Evolutionary conservation across 352 stramenopile species (phyloP), one percentile per base, ranked within the genome.

Genomic region (Pythium biforme): DNA sequence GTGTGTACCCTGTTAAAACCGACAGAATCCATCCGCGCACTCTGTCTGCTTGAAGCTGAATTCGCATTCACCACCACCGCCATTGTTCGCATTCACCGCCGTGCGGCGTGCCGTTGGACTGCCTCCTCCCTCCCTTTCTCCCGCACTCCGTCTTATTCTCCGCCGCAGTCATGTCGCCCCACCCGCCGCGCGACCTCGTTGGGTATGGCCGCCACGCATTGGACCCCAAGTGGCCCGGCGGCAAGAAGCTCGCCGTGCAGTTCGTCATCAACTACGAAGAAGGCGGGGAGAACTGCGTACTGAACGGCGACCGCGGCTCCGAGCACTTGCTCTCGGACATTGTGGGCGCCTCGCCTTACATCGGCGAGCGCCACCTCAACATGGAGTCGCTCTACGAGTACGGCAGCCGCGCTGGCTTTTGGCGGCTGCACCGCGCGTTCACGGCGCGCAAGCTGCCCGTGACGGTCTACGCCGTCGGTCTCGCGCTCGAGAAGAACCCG

Each of bases 181-280:
- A 64, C 8, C 64, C 67, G 22, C 14, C 64, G 43, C 86, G 92
- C 22, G 84, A 98, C 58, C 64, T 98, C 7, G 72, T 97, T 33
- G 94, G 94, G 50, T 98, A 97, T 61, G 94, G 86, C 19, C 71
- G 68, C 23, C 70, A 64, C 4, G 81, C 86, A 1, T 79, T 88
- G 25, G 80, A 92, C 59, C 78, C 86, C 43, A 76, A 90, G 68
- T 86, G 95, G 93, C 90, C 93, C 39, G 61, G 74, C 59, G 68
- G 73, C 63, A 86, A 91, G 69, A 92, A 96, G 66, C 73, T 98
- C 43, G 94, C 94, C 31, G 59, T 90, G 41, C 96, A 98, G 69
- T 96, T 99, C 65, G 95, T 99, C 8, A 88, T 99, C 62, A 99
- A 99, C 78, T 99, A 98, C 74, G 94, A 99, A 76, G 95, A 98